These are phyloP conservation scores for Sequoia sempervirens DNA, from an alignment of 75 land plant species.

Conservation along the genomic window DNA sequence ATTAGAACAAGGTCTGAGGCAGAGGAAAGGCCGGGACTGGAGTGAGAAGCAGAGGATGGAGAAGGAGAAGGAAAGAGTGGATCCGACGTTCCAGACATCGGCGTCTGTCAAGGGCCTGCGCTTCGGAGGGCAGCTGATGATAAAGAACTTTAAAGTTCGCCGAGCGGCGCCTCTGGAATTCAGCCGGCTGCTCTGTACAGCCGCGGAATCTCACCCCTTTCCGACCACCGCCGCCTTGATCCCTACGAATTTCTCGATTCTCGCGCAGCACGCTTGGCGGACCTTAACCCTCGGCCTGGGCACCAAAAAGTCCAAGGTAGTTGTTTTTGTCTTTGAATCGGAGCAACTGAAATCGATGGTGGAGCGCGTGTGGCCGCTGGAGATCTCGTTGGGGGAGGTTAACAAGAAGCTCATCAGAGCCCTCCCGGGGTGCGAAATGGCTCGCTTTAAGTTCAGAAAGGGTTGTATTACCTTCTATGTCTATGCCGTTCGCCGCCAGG, in stretches of 20 bases:
- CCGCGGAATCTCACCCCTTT: slow-evolving; percentile 11
- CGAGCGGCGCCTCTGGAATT: slow-evolving; percentile 49
- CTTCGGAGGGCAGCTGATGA: slow-evolving; percentile 70
- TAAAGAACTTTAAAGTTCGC: slow-evolving; percentile 63
- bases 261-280: slow-evolving; percentile 74
- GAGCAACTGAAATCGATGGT: slow-evolving; percentile 35
- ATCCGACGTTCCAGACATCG: slow-evolving; percentile 41
- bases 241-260: slow-evolving; percentile 75
- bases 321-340: slow-evolving; percentile 59
- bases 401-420: slow-evolving; percentile 57
- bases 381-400: slow-evolving; percentile 62
- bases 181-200: slow-evolving; percentile 39
- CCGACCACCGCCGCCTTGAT: slow-evolving; percentile 50
- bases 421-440: slow-evolving; percentile 54
- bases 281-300: slow-evolving; percentile 73
- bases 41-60: background rate
- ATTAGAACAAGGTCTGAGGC: too few species aligned
- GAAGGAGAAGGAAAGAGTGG: slow-evolving; percentile 1
- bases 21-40: too few species aligned
- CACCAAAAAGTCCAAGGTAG: slow-evolving; percentile 63
- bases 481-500: slow-evolving; percentile 46
- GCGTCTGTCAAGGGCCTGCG: slow-evolving; percentile 51
- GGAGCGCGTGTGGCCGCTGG: slow-evolving; percentile 53
- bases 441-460: slow-evolving; percentile 69
- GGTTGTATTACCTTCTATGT: slow-evolving; percentile 70